These are phyloP conservation scores for Globisporangium carolinianum DNA, from an alignment of 352 stramenopile genomes.

Conservation along the genomic window DNA sequence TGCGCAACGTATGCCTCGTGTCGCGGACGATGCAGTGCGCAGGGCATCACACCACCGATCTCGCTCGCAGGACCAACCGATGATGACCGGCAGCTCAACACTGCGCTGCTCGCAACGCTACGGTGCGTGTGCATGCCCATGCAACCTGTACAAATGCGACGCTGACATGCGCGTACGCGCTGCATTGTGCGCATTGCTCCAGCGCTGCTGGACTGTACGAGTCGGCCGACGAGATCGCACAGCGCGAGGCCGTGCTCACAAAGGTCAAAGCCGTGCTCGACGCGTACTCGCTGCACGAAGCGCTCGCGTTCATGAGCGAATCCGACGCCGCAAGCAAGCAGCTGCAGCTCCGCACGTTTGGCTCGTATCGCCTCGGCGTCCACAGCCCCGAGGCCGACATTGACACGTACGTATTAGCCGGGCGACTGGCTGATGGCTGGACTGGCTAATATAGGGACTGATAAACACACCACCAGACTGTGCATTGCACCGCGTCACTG, in stretches of 20 bases:
- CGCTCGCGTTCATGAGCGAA: constrained; percentile 35
- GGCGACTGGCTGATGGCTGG: not conserved
- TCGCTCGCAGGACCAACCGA: constrained; percentile 62
- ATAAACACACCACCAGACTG: constrained; percentile 25
- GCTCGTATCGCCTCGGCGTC: constrained; percentile 84
- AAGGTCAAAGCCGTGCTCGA: constrained; percentile 60
- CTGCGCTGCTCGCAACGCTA: constrained; percentile 55
- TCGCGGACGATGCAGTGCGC: constrained; percentile 1
- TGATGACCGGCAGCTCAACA: constrained; percentile 58
- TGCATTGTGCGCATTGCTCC: not conserved
- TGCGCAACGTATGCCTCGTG: too few relatives aligned
- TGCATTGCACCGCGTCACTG: constrained; percentile 81
- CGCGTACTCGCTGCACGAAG: constrained; percentile 77
- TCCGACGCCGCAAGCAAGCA: constrained; percentile 24
- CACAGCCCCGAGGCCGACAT: constrained; percentile 85
- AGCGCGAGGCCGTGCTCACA: constrained; percentile 56
- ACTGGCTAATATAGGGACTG: not conserved
- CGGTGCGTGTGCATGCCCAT: constrained; percentile 18
- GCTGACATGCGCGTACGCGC: not conserved
- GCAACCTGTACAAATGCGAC: not conserved
- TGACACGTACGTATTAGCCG: constrained; percentile 46
- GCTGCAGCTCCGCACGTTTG: constrained; percentile 87
- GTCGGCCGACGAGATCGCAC: constrained; percentile 48
- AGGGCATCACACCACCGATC: constrained; percentile 40
- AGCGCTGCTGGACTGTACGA: constrained; percentile 73